Base-by-base conservation (phyloP, 495 filamentous ascomycete genomes). In the Lichina pygmaea region DNA sequence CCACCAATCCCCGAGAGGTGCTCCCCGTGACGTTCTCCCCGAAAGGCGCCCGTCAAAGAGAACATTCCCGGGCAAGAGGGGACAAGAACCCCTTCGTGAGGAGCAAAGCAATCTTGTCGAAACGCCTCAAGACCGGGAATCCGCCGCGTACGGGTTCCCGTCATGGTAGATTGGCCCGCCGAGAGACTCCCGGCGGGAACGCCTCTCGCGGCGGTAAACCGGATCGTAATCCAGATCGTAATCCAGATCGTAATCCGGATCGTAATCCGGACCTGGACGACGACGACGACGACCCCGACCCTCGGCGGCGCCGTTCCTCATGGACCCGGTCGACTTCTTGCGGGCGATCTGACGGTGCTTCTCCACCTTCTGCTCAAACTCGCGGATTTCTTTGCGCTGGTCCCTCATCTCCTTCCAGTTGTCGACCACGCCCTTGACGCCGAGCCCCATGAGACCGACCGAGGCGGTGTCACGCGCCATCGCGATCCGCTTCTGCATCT, bases 361-460 rank as follows among this genome's bases (percentile, higher is more conserved):
- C 46, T 33, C 55, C 45, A 64, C 61, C 53, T 70, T 62, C 45
- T 65, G 53, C 46, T 68, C 60, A 34, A 77, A 67, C 42, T 72
- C 59, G 8, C 61, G 52, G 32, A 60, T 58, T 48, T 70, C 66
- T 49, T 69, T 63, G 34, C 70, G 62, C 53, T 75, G 65, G 58
- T 77, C 66, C 36, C 71, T 65, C 50, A 71, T 72, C 49, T 76
- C 67, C 55, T 75, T 69, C 75, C 75, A 79, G 57, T 86, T 81
- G 4, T 67, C 68, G 50, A 83, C 65, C 39, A 81, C 83, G 34
- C 78, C 75, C 60, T 84, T 85, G 65, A 92, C 78, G 55, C 85
- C 81, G 33, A 91, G 63, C 3, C 80, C 81, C 10, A 84, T 84
- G 43, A 93, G 77, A 50, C 83, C 82, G 0, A 92, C 64, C 34